Evolutionary conservation across 1,139 yeast genomes (phyloP).

Genomic region (Taiozyma onychis): DNA sequence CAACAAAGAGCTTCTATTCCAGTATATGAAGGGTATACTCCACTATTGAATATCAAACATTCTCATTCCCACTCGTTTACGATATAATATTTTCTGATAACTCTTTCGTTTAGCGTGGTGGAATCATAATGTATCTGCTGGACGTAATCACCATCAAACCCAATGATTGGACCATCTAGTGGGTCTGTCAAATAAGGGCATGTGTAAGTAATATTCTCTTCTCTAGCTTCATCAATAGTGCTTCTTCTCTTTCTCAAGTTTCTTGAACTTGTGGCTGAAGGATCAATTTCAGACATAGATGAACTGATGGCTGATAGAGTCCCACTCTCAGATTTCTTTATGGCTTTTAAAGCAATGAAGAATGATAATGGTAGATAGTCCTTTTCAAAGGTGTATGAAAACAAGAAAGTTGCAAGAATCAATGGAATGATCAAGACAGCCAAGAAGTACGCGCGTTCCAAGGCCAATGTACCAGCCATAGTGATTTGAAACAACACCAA

Average conservation of each 20-base stretch:
- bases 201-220: conserved; percentile 56
- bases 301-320: neutral
- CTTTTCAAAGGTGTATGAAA: conserved; percentile 52
- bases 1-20: too few relatives aligned
- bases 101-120: conserved; percentile 36
- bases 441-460: conserved; percentile 52
- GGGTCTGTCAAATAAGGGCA: conserved; percentile 60
- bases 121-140: conserved; percentile 45
- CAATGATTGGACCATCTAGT: conserved; percentile 75
- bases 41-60: neutral
- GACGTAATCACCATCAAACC: conserved; percentile 56
- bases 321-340: conserved; percentile 20
- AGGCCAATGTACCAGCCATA: conserved; percentile 65
- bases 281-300: neutral
- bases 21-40: neutral
- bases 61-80: conserved; percentile 38
- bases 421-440: conserved; percentile 50
- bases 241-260: conserved; percentile 23
- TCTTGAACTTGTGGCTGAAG: neutral
- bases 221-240: conserved; percentile 67
- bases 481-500: conserved; percentile 55
- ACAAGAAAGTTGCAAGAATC: conserved; percentile 42
- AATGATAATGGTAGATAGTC: conserved; percentile 53
- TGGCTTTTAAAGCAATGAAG: conserved; percentile 60
- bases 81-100: conserved; percentile 23